Evolutionary conservation across 495 filamentous ascomycete species (phyloP), one percentile per base, ranked within the genome.

Genomic region (Hypoxylon fragiforme): DNA sequence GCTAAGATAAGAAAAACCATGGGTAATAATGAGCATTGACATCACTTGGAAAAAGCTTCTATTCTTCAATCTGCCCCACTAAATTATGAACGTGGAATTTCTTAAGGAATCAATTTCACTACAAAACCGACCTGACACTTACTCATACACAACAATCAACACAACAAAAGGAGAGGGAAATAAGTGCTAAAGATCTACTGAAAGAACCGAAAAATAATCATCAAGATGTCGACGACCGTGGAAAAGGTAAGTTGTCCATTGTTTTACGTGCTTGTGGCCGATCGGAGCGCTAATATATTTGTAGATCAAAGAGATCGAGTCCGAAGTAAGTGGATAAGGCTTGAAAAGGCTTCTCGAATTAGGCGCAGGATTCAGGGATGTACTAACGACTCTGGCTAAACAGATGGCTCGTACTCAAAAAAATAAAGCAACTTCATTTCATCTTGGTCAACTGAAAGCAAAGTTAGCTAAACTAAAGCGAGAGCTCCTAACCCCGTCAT

Each of bases 401-500:
- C 56, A 90, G 85, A 95, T 95, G 92, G 90, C 91, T 73, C 83
- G 83, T 72, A 97, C 92, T 63, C 94, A 97, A 70, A 97, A 97
- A 76, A 97, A 97, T 73, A 97, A 98, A 76, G 89, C 90, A 31
- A 98, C 94, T 11, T 92, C 91, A 24, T 98, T 85, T 63, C 82
- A 85, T 70, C 65, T 85, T 54, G 91, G 91, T 66, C 94, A 97
- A 79, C 77, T 98, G 65, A 98, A 98, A 75, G 94, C 94, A 37
- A 98, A 98, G 76, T 88, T 98, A 70, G 92, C 94, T 15, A 98
- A 97, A 75, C 77, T 98, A 64, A 96, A 96, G 77, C 82, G 90
- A 72, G 94, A 98, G 71, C 85, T 98, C 31, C 80, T 98, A 60
- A 95, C 91, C 37, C 94, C 94, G 3, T 77, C 84, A 39, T 80